A percentile compares a stretch with the other conserved stretches of the same genome.
Conservation (phyloP, 2,329 filamentous ascomycete species). For the Penicillium sp. region DNA sequence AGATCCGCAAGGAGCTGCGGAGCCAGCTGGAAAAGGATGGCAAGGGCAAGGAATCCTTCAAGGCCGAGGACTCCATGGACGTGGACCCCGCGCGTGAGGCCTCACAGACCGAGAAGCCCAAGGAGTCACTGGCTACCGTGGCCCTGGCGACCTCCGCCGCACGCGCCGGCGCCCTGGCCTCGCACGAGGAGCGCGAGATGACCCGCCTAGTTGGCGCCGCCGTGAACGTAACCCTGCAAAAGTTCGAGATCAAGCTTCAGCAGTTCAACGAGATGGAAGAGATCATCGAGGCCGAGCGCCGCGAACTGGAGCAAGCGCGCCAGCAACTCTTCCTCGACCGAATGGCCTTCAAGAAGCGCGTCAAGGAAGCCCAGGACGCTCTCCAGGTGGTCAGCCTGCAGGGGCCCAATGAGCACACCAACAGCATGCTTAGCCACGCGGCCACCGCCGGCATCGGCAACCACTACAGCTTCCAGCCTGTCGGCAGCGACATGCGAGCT, state of each 20-base stretch:
- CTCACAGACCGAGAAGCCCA: conserved; percentile 39
- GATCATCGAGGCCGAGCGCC: conserved; percentile 82
- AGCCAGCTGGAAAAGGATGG: conserved; percentile 65
- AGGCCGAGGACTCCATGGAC: conserved; percentile 58
- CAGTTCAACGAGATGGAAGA: conserved; percentile 97
- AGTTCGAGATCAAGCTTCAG: conserved; percentile 89
- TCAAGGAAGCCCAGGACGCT: conserved; percentile 73
- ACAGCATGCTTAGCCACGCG: conserved; percentile 33
- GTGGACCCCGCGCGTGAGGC: conserved; percentile 44
- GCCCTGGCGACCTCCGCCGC: conserved; percentile 82
- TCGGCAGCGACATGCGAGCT: conserved; percentile 27
- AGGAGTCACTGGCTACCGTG: conserved; percentile 60
- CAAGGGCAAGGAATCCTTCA: conserved; percentile 49
- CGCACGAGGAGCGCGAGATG: conserved; percentile 95
- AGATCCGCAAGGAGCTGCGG: conserved; percentile 74
- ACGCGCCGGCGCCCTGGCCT: conserved; percentile 80
- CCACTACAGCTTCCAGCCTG: conserved; percentile 41
- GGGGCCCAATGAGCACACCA: conserved; percentile 41
- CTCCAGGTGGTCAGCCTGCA: conserved; percentile 49
- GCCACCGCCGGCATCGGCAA: conserved; percentile 35
- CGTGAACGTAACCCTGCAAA: conserved; percentile 90
- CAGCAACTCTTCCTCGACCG: conserved; percentile 93
- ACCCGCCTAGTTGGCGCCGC: conserved; percentile 86
- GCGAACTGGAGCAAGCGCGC: conserved; percentile 84
- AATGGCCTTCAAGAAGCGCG: conserved; percentile 80